Conservation (phyloP, 2,329 filamentous ascomycete species). For the Microdochium paspali region DNA sequence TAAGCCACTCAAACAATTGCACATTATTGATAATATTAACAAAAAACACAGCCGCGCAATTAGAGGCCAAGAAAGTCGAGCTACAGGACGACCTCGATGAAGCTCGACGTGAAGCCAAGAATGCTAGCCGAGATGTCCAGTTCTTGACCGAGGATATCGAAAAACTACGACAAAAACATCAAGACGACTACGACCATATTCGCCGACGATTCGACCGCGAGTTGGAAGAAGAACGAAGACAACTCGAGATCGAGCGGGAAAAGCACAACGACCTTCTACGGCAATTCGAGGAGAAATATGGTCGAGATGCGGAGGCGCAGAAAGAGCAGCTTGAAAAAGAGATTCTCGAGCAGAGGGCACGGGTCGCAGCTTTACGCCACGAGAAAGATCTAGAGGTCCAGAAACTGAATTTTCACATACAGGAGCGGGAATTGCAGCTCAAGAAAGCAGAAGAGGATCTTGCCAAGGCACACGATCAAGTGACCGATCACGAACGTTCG, state of each 20-base stretch:
- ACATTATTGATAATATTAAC: too few species aligned
- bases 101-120: constrained; percentile 42
- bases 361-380: constrained; percentile 24
- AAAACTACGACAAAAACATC: constrained; percentile 29
- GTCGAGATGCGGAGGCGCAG: constrained; percentile 15
- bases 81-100: constrained; percentile 61
- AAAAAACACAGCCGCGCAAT: constrained; percentile 1
- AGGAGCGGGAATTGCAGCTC: constrained; percentile 45
- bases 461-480: constrained; percentile 11
- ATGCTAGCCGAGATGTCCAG: constrained; percentile 10
- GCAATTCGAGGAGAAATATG: constrained; percentile 29
- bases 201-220: constrained; percentile 20
- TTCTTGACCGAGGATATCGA: constrained; percentile 13
- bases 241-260: constrained; percentile 34
- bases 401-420: constrained; percentile 31
- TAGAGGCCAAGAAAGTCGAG: constrained; percentile 34
- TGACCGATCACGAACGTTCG: constrained; percentile 4
- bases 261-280: constrained; percentile 45
- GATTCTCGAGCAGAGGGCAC: neutral
- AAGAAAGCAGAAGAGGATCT: constrained; percentile 36
- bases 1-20: constrained; percentile 30
- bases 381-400: constrained; percentile 32
- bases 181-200: constrained; percentile 23
- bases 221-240: constrained; percentile 32
- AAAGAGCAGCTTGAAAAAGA: neutral